Evolutionary conservation across 306 rosid species (phyloP).

Genomic region (Morella rubra): DNA sequence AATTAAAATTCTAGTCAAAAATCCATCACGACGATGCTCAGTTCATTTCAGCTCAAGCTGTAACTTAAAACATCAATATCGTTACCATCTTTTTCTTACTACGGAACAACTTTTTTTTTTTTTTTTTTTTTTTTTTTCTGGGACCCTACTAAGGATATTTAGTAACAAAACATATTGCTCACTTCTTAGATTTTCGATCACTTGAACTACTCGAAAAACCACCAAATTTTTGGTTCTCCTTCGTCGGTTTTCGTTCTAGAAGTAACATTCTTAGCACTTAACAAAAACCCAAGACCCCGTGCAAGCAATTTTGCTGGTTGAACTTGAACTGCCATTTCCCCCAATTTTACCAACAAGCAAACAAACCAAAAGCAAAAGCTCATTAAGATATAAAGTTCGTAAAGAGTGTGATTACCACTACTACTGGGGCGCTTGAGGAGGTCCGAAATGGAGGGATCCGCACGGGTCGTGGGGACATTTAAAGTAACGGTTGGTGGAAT

Average conservation of each 20-base stretch:
- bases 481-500: conserved; percentile 24
- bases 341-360: neutral
- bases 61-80: neutral
- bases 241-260: neutral
- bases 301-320: neutral
- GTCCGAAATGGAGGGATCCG: neutral
- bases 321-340: neutral
- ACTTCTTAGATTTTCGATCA: neutral
- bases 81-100: neutral
- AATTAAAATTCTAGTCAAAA: neutral
- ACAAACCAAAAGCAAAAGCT: neutral
- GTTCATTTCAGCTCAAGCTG: neutral
- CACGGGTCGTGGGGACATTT: neutral
- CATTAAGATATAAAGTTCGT: conserved; percentile 22
- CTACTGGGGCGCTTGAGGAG: neutral
- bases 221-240: neutral
- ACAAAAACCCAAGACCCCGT: neutral
- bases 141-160: neutral
- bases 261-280: neutral
- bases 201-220: neutral
- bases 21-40: neutral
- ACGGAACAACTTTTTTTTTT: neutral
- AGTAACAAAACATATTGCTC: neutral
- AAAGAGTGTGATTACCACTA: neutral
- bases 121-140: neutral